Percentiles rank a stretch among this genome's conserved stretches.
Evolutionary conservation across 306 rosid species (phyloP).

Genomic region (Quercus engelmannii): DNA sequence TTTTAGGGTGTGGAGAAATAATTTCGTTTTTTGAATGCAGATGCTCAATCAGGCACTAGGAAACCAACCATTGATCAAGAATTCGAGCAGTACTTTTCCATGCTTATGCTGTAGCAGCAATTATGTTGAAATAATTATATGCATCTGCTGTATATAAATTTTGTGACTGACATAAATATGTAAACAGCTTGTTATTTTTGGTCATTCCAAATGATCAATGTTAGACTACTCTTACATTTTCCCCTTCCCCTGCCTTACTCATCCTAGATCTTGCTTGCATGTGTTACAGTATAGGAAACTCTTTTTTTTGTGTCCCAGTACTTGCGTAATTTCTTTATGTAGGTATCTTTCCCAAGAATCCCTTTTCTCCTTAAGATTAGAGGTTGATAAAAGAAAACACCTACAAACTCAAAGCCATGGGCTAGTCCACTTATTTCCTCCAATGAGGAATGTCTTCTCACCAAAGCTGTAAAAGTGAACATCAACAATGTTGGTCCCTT

Average conservation of each 20-base stretch:
- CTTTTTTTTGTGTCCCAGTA: background rate
- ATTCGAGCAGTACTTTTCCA: slow-evolving; percentile 86
- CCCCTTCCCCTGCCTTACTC: no score
- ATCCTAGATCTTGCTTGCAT: background rate
- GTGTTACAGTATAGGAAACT: background rate
- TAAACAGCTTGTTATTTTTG: slow-evolving; percentile 3
- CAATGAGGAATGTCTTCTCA: no score
- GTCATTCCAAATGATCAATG: background rate
- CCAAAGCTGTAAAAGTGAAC: no score
- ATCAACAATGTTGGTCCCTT: no score
- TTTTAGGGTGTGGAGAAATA: background rate
- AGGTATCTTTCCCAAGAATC: no score
- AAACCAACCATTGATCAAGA: slow-evolving; percentile 91
- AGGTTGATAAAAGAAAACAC: no score
- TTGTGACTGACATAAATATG: slow-evolving; percentile 8
- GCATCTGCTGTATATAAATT: background rate
- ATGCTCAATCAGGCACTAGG: slow-evolving; percentile 52
- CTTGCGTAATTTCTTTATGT: background rate
- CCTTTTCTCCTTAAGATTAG: no score
- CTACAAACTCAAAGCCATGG: no score
- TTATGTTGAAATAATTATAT: slow-evolving; percentile 7
- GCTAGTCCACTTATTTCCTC: no score
- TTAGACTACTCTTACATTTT: background rate
- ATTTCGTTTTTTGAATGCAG: slow-evolving; percentile 43
- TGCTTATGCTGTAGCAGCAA: slow-evolving; percentile 63